phyloP scores from a whole-genome alignment of 2,329 filamentous ascomycete genomes.

The Trichoderma simmonsii region DNA sequence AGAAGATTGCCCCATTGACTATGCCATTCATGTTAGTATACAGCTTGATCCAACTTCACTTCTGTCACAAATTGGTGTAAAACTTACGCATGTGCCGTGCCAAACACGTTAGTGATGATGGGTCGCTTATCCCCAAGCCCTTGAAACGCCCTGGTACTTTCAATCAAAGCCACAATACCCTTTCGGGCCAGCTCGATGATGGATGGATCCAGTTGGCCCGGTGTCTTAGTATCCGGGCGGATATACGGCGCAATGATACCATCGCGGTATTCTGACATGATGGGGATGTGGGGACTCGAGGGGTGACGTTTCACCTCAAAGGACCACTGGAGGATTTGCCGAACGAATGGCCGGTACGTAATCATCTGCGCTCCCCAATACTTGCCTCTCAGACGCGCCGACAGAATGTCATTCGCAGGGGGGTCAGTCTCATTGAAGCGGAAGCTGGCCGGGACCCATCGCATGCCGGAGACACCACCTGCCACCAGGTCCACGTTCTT shows the following conservation, averaged over 20 bases:
- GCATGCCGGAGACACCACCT: conserved; percentile 40
- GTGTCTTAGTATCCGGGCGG: conserved; percentile 34
- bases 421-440: conserved; percentile 64
- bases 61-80: neutral
- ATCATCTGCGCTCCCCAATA: conserved; percentile 93
- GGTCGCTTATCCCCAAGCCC: conserved; percentile 61
- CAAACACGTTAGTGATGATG: conserved; percentile 93
- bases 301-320: conserved; percentile 36
- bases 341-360: conserved; percentile 75
- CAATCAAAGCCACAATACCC: conserved; percentile 72
- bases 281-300: conserved; percentile 33
- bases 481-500: conserved; percentile 47
- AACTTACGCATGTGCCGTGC: conserved; percentile 93
- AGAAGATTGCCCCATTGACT: conserved; percentile 97
- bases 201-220: conserved; percentile 41
- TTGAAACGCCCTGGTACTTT: conserved; percentile 81
- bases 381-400: conserved; percentile 82
- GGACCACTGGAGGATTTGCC: conserved; percentile 52
- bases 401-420: conserved; percentile 72
- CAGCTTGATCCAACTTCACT: neutral
- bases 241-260: conserved; percentile 39
- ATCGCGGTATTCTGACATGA: conserved; percentile 35
- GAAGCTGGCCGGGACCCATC: conserved; percentile 50
- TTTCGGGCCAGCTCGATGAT: conserved; percentile 54
- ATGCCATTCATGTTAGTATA: neutral